Percentiles rank a stretch among this genome's conserved stretches.
Conservation (phyloP, 2,329 filamentous ascomycete genomes). For the Alternaria gansuensis region DNA sequence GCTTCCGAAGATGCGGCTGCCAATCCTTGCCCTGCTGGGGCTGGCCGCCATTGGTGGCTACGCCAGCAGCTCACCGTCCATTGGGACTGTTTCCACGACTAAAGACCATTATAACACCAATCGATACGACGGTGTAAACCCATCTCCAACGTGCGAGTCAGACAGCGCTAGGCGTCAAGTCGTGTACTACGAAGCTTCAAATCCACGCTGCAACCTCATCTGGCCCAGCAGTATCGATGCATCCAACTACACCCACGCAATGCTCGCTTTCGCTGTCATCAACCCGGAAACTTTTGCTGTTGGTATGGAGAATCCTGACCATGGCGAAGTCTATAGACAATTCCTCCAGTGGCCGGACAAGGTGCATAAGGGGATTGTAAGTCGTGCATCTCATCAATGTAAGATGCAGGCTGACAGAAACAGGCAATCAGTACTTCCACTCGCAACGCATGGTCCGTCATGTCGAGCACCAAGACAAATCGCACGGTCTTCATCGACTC, state of each 20-base stretch:
- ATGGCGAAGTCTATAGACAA: slow-evolving; percentile 31
- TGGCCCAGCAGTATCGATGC: slow-evolving; percentile 35
- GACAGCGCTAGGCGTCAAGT: slow-evolving; percentile 10
- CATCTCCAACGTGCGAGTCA: not conserved
- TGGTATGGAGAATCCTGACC: slow-evolving; percentile 23
- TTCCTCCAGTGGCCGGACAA: slow-evolving; percentile 27
- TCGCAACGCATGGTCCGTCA: slow-evolving; percentile 49
- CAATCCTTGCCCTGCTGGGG: not conserved
- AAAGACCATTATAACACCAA: slow-evolving; percentile 11
- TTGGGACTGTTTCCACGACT: slow-evolving; percentile 15
- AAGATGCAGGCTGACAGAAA: not conserved
- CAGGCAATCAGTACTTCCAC: slow-evolving; percentile 52
- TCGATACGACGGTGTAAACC: not conserved
- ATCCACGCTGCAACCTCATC: slow-evolving; percentile 38
- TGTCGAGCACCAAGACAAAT: slow-evolving; percentile 42
- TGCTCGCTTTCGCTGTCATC: slow-evolving; percentile 55
- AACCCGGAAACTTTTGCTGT: slow-evolving; percentile 49
- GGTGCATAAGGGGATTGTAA: slow-evolving; percentile 29
- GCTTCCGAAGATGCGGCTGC: not conserved
- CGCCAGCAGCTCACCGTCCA: not conserved
- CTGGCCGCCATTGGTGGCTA: slow-evolving; percentile 1
- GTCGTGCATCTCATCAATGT: not conserved
- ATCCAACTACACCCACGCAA: slow-evolving; percentile 37
- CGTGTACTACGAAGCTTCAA: slow-evolving; percentile 37
- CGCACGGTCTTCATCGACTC: slow-evolving; percentile 52